Evolutionary conservation across 2,329 filamentous ascomycete genomes (phyloP).

Genomic region (Penicillium rolfsii): DNA sequence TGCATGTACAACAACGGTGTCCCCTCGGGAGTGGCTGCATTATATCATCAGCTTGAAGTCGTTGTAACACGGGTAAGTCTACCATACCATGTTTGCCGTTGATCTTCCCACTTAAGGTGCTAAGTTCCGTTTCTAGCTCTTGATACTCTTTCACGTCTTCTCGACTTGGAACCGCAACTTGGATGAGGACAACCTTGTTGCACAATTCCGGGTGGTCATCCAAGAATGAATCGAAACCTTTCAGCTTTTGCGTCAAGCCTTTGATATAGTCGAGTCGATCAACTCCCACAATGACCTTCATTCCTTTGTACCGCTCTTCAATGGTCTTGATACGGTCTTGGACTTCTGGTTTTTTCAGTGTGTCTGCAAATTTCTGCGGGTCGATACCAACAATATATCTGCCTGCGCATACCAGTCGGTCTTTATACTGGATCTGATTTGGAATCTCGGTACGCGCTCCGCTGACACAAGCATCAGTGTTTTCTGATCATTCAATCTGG

Average conservation of each 20-base stretch:
- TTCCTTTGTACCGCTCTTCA: conserved; percentile 80
- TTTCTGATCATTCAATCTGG: not conserved
- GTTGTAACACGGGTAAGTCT: not conserved
- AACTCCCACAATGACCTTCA: conserved; percentile 90
- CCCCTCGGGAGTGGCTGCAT: conserved; percentile 80
- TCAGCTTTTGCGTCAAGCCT: conserved; percentile 90
- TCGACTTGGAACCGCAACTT: conserved; percentile 83
- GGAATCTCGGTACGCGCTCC: conserved; percentile 65
- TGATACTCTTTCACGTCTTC: conserved; percentile 95
- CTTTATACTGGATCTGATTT: conserved; percentile 83
- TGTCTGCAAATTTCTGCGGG: conserved; percentile 87
- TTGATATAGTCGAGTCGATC: conserved; percentile 97
- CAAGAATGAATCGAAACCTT: conserved; percentile 88
- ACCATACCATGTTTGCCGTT: conserved; percentile 80
- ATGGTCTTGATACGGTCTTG: conserved; percentile 78
- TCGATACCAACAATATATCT: conserved; percentile 96
- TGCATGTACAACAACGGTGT: conserved; percentile 97
- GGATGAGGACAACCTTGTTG: conserved; percentile 87
- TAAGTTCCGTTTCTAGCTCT: conserved; percentile 85
- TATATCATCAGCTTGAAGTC: conserved; percentile 15
- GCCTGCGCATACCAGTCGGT: conserved; percentile 79
- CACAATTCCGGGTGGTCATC: conserved; percentile 93
- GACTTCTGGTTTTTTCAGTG: conserved; percentile 74
- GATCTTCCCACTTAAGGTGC: conserved; percentile 89
- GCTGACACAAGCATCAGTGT: conserved; percentile 25